Conservation (phyloP, 176 grass and related monocot genomes). For the Rhynchospora tenuis region DNA sequence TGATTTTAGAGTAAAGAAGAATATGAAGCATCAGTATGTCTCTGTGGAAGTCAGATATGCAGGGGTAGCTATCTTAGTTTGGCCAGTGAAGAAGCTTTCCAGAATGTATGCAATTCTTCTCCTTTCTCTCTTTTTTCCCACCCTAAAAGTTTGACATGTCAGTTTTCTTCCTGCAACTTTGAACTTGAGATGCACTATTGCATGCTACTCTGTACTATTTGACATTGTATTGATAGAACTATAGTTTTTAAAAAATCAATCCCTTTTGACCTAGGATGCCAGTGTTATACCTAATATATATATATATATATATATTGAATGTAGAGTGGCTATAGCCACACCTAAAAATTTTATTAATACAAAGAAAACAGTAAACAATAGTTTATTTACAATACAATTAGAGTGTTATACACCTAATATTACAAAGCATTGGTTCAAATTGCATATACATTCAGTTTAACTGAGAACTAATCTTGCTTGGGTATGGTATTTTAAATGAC, state of each 20-base stretch:
- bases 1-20: slow-evolving; percentile 92
- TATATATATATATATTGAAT: too few relatives aligned
- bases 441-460: background rate
- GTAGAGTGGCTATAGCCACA: too few relatives aligned
- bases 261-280: background rate
- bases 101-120: slow-evolving; percentile 57
- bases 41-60: slow-evolving; percentile 98
- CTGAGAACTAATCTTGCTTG: background rate
- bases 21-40: slow-evolving; percentile 87
- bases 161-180: background rate
- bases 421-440: background rate
- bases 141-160: background rate
- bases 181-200: background rate
- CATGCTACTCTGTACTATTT: background rate
- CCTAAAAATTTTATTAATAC: too few relatives aligned
- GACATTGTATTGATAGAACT: background rate
- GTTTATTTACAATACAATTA: too few relatives aligned
- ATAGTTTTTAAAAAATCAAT: background rate
- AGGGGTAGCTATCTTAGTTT: slow-evolving; percentile 97
- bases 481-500: slow-evolving; percentile 2
- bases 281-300: background rate
- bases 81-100: slow-evolving; percentile 87
- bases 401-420: background rate
- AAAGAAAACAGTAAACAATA: too few relatives aligned
- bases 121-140: background rate